Evolutionary conservation across 2,329 filamentous ascomycete genomes (phyloP).

Genomic region (Claviceps africana): DNA sequence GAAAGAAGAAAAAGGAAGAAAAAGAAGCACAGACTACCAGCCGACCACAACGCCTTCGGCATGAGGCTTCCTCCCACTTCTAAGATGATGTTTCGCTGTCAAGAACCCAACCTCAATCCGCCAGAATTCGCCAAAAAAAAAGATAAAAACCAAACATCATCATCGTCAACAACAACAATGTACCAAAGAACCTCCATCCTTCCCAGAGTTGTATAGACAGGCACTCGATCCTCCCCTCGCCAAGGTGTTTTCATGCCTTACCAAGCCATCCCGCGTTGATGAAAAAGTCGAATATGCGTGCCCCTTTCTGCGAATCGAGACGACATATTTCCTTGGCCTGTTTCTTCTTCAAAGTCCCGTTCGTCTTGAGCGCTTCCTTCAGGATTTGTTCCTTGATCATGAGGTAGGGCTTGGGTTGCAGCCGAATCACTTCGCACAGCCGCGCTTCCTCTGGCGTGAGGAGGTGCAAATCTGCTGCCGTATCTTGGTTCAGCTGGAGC

Average conservation of each 20-base stretch:
- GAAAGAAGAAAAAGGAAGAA: neutral
- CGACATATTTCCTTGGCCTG: constrained; percentile 74
- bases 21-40: neutral
- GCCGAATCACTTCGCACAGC: constrained; percentile 66
- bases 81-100: neutral
- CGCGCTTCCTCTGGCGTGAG: constrained; percentile 73
- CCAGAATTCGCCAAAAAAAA: neutral
- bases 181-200: neutral
- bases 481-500: constrained; percentile 58
- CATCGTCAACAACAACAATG: neutral
- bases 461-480: constrained; percentile 70
- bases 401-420: constrained; percentile 89
- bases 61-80: neutral
- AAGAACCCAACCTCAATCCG: neutral
- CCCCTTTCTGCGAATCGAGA: constrained; percentile 73
- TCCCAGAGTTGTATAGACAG: neutral
- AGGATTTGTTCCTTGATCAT: constrained; percentile 90
- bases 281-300: constrained; percentile 86
- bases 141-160: neutral
- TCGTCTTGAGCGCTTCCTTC: constrained; percentile 77
- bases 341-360: constrained; percentile 86
- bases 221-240: neutral
- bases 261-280: constrained; percentile 85
- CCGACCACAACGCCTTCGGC: neutral
- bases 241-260: constrained; percentile 45